phyloP scores from a whole-genome alignment of 768 basidiomycete species.

The Fistulinella prunicolor region DNA sequence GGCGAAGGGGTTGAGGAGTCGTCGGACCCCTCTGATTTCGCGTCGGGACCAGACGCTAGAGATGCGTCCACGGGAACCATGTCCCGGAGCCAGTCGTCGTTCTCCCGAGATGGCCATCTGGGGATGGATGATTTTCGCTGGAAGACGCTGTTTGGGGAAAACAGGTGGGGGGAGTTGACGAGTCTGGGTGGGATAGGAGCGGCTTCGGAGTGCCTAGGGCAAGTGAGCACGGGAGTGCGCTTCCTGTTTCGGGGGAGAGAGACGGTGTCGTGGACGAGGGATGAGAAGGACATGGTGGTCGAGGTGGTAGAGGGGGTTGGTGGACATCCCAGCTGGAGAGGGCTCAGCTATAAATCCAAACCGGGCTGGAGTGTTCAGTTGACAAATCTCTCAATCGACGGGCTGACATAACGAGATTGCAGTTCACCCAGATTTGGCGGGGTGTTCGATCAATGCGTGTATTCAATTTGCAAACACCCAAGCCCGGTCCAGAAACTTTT shows the following conservation, averaged over 20 bases:
- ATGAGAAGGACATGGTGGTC: slow-evolving; percentile 15
- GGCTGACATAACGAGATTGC: slow-evolving; percentile 27
- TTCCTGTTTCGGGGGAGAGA: slow-evolving; percentile 5
- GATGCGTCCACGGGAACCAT: slow-evolving; percentile 44
- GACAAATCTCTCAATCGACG: slow-evolving; percentile 24
- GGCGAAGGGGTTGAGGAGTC: slow-evolving; percentile 16
- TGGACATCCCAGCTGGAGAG: background rate
- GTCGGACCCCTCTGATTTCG: slow-evolving; percentile 15
- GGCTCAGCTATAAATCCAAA: slow-evolving; percentile 17
- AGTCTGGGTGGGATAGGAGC: slow-evolving; percentile 61
- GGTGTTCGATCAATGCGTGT: slow-evolving; percentile 16
- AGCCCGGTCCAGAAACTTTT: slow-evolving; percentile 22
- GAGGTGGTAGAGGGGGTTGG: background rate
- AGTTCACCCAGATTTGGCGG: slow-evolving; percentile 13
- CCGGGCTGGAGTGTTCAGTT: slow-evolving; percentile 9
- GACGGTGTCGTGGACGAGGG: slow-evolving; percentile 13
- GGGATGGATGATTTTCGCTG: slow-evolving; percentile 34
- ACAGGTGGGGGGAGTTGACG: slow-evolving; percentile 52
- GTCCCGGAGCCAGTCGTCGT: slow-evolving; percentile 63
- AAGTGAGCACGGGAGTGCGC: slow-evolving; percentile 19
- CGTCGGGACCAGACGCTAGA: slow-evolving; percentile 7
- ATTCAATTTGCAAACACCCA: slow-evolving; percentile 15
- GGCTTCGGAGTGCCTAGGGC: slow-evolving; percentile 29
- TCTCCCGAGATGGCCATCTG: slow-evolving; percentile 44
- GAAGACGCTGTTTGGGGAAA: slow-evolving; percentile 49